phyloP scores from a whole-genome alignment of 2,329 filamentous ascomycete genomes.

The Sclerotinia minor region DNA sequence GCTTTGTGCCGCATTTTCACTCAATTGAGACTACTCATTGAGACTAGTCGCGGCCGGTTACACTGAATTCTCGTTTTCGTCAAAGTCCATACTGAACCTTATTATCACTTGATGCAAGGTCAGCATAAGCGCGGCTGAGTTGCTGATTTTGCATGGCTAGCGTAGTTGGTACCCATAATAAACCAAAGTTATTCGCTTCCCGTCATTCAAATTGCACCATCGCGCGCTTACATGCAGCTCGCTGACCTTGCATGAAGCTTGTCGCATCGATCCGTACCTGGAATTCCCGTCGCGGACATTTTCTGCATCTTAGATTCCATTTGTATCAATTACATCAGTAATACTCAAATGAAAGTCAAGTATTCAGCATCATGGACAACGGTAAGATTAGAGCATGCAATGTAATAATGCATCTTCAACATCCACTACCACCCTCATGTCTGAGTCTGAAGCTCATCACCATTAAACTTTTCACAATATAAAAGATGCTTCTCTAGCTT shows the following conservation, averaged over 20 bases:
- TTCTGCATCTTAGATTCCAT: background rate
- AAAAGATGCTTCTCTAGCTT: background rate
- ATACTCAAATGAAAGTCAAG: background rate
- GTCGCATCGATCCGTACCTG: background rate
- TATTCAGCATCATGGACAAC: background rate
- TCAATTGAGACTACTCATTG: too few species aligned
- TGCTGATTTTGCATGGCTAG: background rate
- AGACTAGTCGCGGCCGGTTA: too few species aligned
- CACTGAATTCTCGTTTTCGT: background rate
- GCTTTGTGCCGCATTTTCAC: background rate
- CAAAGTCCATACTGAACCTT: background rate
- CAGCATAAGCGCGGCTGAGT: background rate
- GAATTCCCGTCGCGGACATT: background rate
- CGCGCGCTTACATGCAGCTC: background rate
- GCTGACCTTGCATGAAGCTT: constrained; percentile 11
- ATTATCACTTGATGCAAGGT: background rate
- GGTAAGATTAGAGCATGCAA: background rate
- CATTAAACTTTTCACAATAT: background rate
- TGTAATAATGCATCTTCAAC: background rate
- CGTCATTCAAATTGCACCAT: background rate
- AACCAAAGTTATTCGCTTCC: too few species aligned
- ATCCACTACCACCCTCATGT: background rate
- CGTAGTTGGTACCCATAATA: too few species aligned
- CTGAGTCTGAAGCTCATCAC: background rate
- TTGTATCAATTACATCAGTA: background rate